These are phyloP conservation scores for Adansonia gregorii DNA, from an alignment of 441 rosid genomes.

Conservation along the genomic window DNA sequence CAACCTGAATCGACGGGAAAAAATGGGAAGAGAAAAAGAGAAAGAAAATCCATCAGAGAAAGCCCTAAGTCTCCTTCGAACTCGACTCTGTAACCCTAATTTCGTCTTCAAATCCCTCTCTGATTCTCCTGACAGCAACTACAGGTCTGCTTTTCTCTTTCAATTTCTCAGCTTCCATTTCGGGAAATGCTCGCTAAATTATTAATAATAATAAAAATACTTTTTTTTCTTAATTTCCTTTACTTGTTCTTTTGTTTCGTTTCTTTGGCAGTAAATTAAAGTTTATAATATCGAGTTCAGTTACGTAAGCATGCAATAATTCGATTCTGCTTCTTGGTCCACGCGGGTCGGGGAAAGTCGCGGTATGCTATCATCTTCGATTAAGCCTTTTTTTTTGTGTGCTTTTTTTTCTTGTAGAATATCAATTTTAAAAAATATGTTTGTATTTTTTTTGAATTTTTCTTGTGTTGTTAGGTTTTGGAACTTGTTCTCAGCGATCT, in stretches of 20 bases:
- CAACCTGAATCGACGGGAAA: neutral
- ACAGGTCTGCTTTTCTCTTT: slow-evolving; percentile 53
- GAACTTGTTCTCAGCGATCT: slow-evolving; percentile 80
- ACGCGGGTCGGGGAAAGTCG: slow-evolving; percentile 88
- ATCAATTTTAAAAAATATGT: too few relatives aligned
- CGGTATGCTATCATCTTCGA: slow-evolving; percentile 46
- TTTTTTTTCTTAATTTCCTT: neutral
- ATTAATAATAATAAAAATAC: neutral
- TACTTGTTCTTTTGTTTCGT: neutral
- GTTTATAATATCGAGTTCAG: slow-evolving; percentile 71
- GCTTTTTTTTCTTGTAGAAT: neutral
- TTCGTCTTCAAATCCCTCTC: slow-evolving; percentile 67
- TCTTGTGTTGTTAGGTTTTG: slow-evolving; percentile 57
- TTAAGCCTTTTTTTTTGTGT: neutral
- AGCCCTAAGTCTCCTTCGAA: slow-evolving; percentile 61
- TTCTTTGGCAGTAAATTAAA: slow-evolving; percentile 67
- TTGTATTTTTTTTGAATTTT: neutral
- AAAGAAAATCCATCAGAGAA: slow-evolving; percentile 48
- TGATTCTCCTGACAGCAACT: slow-evolving; percentile 73
- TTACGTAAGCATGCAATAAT: slow-evolving; percentile 86
- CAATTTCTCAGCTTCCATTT: neutral
- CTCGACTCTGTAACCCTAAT: slow-evolving; percentile 68
- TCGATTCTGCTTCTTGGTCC: slow-evolving; percentile 92
- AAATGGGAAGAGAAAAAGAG: slow-evolving; percentile 55
- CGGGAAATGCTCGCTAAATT: neutral